Conservation (phyloP, 164 flowering plant species). For the Echeveria elegans region DNA sequence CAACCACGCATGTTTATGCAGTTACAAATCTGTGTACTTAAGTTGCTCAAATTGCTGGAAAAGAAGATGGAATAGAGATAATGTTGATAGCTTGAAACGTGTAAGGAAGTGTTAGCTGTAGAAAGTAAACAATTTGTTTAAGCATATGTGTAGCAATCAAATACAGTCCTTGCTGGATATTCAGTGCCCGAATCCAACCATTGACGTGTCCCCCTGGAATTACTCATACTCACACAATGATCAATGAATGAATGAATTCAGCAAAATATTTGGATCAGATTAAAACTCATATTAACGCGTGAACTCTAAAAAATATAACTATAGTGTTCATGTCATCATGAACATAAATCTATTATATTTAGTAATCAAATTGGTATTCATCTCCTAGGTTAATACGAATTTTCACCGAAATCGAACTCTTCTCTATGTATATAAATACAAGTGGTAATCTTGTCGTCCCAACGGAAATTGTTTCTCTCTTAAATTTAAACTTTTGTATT, state of each 20-base stretch:
- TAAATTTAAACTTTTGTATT: too few species aligned
- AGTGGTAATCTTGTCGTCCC: too few species aligned
- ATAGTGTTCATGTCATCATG: too few species aligned
- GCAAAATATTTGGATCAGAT: too few species aligned
- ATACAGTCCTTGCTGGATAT: constrained; percentile 1
- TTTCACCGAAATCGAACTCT: too few species aligned
- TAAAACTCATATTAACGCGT: too few species aligned
- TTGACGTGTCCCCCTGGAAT: neutral
- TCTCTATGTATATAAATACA: too few species aligned
- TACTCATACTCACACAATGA: too few species aligned
- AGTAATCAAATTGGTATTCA: too few species aligned
- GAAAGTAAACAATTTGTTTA: neutral
- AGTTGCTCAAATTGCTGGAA: neutral
- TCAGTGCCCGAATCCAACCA: neutral
- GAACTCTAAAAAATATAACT: too few species aligned
- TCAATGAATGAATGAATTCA: neutral
- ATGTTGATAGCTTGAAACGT: neutral
- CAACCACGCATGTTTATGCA: neutral
- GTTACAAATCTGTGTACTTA: neutral
- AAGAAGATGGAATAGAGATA: neutral
- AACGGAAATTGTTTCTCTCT: neutral
- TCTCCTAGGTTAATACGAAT: too few species aligned
- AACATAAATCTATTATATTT: too few species aligned
- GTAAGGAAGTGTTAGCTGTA: constrained; percentile 1
- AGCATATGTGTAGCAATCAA: neutral